These are phyloP conservation scores for Pseudozyma flocculosa DNA, from an alignment of 1,284 basidiomycete genomes.

Conservation along the genomic window DNA sequence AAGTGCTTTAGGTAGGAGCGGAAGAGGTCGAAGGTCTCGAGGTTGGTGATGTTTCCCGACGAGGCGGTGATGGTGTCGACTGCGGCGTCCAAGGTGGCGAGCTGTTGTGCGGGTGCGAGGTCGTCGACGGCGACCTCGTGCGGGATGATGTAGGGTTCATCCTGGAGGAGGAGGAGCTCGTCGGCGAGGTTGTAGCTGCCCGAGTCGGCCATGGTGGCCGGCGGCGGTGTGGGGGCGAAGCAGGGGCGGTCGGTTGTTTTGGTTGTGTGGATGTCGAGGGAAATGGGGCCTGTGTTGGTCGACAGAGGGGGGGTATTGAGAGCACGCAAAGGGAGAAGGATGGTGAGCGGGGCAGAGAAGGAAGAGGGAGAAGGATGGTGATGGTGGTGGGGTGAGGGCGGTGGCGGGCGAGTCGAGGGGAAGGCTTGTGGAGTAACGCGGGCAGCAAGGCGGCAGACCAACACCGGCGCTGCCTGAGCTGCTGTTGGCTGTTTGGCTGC, in stretches of 20 bases:
- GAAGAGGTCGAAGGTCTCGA: slow-evolving; percentile 36
- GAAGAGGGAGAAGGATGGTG: too few relatives aligned
- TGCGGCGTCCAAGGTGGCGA: slow-evolving; percentile 31
- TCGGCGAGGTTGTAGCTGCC: slow-evolving; percentile 45
- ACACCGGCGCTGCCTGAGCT: too few relatives aligned
- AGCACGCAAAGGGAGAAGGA: too few relatives aligned
- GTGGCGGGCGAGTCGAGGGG: too few relatives aligned
- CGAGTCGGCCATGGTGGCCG: slow-evolving; percentile 13
- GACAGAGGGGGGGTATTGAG: not conserved
- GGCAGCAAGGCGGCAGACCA: too few relatives aligned
- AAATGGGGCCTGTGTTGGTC: too few relatives aligned
- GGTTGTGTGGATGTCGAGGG: not conserved
- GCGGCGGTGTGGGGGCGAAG: too few relatives aligned
- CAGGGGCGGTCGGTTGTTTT: too few relatives aligned
- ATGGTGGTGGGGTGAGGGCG: too few relatives aligned
- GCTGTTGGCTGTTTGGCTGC: too few relatives aligned
- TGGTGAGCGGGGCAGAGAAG: too few relatives aligned
- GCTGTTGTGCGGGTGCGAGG: slow-evolving; percentile 30
- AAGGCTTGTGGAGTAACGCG: too few relatives aligned
- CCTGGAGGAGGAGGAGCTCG: slow-evolving; percentile 43
- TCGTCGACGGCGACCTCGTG: slow-evolving; percentile 45
- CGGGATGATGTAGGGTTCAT: slow-evolving; percentile 48
- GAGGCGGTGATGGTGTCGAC: slow-evolving; percentile 43
- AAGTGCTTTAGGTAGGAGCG: slow-evolving; percentile 51
- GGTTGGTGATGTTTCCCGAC: slow-evolving; percentile 30